A percentile compares a stretch with the other conserved stretches of the same genome.
Conservation (phyloP, 768 basidiomycete species). For the Rubroboletus satanas region DNA sequence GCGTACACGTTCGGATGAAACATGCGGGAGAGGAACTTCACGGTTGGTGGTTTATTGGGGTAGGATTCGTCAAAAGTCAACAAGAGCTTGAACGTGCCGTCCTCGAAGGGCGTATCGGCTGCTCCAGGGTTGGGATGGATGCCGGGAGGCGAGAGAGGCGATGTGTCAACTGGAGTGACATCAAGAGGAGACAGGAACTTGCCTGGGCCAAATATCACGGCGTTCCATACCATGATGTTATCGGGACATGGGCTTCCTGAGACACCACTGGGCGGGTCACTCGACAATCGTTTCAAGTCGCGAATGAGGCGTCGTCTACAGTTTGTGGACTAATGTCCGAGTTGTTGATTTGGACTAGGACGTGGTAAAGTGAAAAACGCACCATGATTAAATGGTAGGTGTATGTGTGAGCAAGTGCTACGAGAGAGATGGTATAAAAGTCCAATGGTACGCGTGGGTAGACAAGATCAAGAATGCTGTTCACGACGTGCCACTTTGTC, state of each 20-base stretch:
- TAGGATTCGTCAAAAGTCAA: conserved; percentile 97
- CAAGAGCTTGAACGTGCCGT: conserved; percentile 96
- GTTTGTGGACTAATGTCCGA: conserved; percentile 69
- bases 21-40: conserved; percentile 96
- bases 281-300: conserved; percentile 94
- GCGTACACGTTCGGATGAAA: conserved; percentile 99
- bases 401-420: neutral
- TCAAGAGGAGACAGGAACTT: conserved; percentile 26
- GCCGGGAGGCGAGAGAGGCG: neutral
- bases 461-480: conserved; percentile 7
- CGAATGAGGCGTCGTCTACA: conserved; percentile 94
- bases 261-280: conserved; percentile 93
- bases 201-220: conserved; percentile 99
- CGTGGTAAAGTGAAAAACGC: neutral
- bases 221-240: conserved; percentile 99
- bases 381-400: conserved; percentile 15
- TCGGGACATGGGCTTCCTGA: conserved; percentile 96
- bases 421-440: neutral
- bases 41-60: conserved; percentile 96
- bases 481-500: neutral
- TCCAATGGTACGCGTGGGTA: neutral
- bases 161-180: neutral
- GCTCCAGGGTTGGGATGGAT: neutral
- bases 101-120: conserved; percentile 99
- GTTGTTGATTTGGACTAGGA: neutral